phyloP scores from a whole-genome alignment of 2,329 filamentous ascomycete species.

The Beauveria caledonica region DNA sequence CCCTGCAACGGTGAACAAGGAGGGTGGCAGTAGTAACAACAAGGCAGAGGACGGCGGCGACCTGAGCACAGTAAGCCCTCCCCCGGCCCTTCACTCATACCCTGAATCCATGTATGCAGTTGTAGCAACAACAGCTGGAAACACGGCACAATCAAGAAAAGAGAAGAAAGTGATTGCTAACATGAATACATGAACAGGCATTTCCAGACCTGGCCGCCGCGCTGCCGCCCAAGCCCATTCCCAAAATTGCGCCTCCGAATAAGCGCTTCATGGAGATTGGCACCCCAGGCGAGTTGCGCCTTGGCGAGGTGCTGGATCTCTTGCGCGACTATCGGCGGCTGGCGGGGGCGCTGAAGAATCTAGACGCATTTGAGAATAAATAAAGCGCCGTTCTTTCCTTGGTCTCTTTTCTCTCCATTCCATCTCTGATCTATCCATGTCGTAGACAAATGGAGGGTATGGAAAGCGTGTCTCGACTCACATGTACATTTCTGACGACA shows the following conservation, averaged over 20 bases:
- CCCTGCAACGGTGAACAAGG: conserved; percentile 13
- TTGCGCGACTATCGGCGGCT: conserved; percentile 68
- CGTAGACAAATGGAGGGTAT: neutral
- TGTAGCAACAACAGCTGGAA: neutral
- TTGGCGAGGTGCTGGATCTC: conserved; percentile 66
- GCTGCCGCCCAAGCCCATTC: conserved; percentile 45
- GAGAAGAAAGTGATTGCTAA: neutral
- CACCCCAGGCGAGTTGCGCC: conserved; percentile 59
- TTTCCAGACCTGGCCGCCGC: conserved; percentile 51
- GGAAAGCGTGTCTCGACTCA: neutral
- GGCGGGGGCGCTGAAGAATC: conserved; percentile 54
- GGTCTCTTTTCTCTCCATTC: neutral
- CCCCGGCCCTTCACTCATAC: too few relatives aligned
- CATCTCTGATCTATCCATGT: neutral
- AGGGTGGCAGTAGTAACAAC: conserved; percentile 31
- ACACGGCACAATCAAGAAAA: neutral
- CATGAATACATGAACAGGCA: conserved; percentile 31
- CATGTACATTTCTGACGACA: too few relatives aligned
- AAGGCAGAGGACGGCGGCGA: conserved; percentile 44
- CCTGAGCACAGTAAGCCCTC: conserved; percentile 43
- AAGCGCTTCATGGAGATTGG: conserved; percentile 66
- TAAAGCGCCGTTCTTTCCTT: conserved; percentile 10
- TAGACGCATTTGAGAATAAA: conserved; percentile 49
- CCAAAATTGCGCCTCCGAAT: conserved; percentile 57
- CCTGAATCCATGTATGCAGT: too few relatives aligned